A percentile compares a stretch with the other conserved stretches of the same genome.
These are phyloP conservation scores for Cicer yamashitae DNA, from an alignment of 306 rosid genomes.

Conservation along the genomic window DNA sequence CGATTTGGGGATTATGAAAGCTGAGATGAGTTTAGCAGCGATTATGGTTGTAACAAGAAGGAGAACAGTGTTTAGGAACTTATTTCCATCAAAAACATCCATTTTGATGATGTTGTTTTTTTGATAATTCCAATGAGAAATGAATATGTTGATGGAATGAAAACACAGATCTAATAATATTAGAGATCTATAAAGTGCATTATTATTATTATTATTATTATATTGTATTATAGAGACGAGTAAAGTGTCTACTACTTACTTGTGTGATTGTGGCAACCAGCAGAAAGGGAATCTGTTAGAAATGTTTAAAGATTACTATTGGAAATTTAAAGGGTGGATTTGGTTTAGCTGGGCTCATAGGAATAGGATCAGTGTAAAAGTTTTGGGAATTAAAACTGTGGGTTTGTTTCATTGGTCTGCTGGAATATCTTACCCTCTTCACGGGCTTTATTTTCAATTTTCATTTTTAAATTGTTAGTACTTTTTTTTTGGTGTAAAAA, in stretches of 20 bases:
- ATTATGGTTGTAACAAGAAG: slow-evolving; percentile 69
- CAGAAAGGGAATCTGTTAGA: too few species aligned
- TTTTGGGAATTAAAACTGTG: slow-evolving; percentile 1
- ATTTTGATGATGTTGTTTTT: not conserved
- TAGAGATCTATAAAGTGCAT: not conserved
- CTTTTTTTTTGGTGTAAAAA: too few species aligned
- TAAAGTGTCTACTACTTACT: not conserved
- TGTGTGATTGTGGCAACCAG: too few species aligned
- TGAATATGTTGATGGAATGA: not conserved
- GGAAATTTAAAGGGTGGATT: too few species aligned
- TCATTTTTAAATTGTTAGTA: not conserved
- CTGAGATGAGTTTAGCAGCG: slow-evolving; percentile 64
- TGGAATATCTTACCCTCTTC: not conserved
- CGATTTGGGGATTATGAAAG: slow-evolving; percentile 64
- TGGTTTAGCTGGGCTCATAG: not conserved
- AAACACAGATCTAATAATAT: not conserved
- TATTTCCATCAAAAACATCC: slow-evolving; percentile 48
- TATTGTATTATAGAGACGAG: not conserved
- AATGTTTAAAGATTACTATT: too few species aligned
- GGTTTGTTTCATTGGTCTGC: not conserved
- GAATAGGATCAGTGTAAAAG: not conserved
- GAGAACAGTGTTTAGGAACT: slow-evolving; percentile 54
- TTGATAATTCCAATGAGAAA: not conserved
- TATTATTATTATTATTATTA: too few species aligned
- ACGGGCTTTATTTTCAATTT: not conserved